These are phyloP conservation scores for Phaeosphaeria sp. DNA, from an alignment of 2,329 filamentous ascomycete species.

Conservation along the genomic window DNA sequence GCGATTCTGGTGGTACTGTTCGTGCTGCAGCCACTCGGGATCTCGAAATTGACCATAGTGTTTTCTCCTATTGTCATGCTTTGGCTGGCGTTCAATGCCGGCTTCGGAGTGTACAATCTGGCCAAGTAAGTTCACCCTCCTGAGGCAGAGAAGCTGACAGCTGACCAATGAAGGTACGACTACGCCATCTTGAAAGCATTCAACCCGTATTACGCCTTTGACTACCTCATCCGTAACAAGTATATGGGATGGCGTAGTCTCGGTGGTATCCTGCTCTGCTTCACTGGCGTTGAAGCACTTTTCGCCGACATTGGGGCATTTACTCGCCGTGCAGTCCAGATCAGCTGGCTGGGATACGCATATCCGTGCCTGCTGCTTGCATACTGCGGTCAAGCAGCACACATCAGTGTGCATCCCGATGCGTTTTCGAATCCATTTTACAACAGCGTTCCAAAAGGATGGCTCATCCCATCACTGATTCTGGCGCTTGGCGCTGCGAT, in stretches of 20 bases:
- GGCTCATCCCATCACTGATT: slow-evolving; percentile 72
- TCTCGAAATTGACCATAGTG: slow-evolving; percentile 63
- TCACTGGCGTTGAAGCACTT: slow-evolving; percentile 78
- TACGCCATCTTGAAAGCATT: slow-evolving; percentile 60
- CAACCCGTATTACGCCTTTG: slow-evolving; percentile 64
- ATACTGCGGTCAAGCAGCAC: slow-evolving; percentile 78
- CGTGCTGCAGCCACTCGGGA: slow-evolving; percentile 69
- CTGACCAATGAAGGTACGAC: slow-evolving; percentile 47
- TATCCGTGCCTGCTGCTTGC: slow-evolving; percentile 72
- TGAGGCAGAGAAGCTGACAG: slow-evolving; percentile 15
- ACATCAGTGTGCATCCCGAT: slow-evolving; percentile 65
- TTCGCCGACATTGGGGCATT: slow-evolving; percentile 83
- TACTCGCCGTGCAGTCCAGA: slow-evolving; percentile 69
- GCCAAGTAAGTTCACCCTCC: slow-evolving; percentile 22
- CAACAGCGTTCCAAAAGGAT: slow-evolving; percentile 70
- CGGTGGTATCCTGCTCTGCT: slow-evolving; percentile 75
- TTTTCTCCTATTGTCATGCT: slow-evolving; percentile 73
- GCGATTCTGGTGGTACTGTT: slow-evolving; percentile 71
- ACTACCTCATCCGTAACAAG: slow-evolving; percentile 66
- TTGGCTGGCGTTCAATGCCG: slow-evolving; percentile 70
- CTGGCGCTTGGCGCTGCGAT: slow-evolving; percentile 74
- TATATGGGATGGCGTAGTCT: slow-evolving; percentile 69
- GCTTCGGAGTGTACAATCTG: slow-evolving; percentile 65
- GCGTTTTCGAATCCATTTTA: slow-evolving; percentile 78
- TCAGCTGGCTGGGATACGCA: slow-evolving; percentile 73